Evolutionary conservation across 305 asterid genomes (phyloP).

Genomic region (Salvia sclarea): DNA sequence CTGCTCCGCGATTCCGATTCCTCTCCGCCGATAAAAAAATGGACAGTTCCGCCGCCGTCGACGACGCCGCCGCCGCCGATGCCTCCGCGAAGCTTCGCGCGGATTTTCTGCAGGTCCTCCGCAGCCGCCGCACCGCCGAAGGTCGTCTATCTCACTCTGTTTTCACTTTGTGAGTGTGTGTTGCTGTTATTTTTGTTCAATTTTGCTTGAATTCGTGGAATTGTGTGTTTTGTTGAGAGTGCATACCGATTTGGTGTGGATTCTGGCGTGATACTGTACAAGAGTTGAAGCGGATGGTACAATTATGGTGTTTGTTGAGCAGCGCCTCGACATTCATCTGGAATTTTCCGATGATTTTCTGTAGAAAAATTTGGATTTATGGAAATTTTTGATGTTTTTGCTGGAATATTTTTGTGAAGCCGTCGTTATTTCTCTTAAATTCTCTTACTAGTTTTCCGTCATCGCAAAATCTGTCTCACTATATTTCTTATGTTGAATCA

Average conservation of each 20-base stretch:
- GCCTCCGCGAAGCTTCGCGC: conserved; percentile 51
- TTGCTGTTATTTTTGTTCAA: neutral
- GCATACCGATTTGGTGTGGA: conserved; percentile 6
- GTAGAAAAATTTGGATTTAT: no score
- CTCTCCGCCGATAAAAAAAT: conserved; percentile 33
- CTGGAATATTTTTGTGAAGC: no score
- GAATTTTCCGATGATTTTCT: neutral
- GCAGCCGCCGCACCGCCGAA: conserved; percentile 61
- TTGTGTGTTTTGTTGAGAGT: neutral
- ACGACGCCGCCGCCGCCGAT: conserved; percentile 24
- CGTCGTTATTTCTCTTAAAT: no score
- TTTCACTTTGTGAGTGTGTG: neutral
- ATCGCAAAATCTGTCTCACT: no score
- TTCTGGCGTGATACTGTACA: conserved; percentile 26
- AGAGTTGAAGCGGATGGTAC: conserved; percentile 23
- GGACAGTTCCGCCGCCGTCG: conserved; percentile 38
- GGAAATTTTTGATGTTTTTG: no score
- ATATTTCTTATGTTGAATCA: neutral
- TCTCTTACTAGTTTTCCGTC: no score
- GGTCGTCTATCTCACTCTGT: conserved; percentile 41
- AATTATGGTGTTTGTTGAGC: neutral
- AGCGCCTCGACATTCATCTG: neutral
- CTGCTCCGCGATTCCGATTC: conserved; percentile 29
- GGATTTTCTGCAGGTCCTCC: conserved; percentile 63
- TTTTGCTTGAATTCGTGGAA: neutral